Conservation (phyloP, 257 asterid species). For the Nicotiana otophora region DNA sequence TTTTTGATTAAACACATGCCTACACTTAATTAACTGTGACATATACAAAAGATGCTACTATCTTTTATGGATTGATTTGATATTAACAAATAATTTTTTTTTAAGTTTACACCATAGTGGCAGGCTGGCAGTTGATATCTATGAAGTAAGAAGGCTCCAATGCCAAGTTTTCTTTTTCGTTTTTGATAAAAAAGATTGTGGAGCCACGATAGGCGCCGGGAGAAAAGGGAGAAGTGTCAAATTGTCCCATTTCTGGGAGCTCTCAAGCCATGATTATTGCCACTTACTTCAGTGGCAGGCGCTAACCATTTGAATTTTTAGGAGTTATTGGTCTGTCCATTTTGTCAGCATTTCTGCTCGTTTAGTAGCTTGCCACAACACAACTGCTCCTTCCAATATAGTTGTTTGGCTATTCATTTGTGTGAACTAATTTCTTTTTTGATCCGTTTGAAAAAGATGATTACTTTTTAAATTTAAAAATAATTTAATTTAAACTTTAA, state of each 20-base stretch:
- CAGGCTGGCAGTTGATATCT: too few species aligned
- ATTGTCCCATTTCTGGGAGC: not conserved
- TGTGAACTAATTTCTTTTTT: not conserved
- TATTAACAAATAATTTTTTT: too few species aligned
- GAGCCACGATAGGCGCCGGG: not conserved
- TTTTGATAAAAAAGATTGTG: not conserved
- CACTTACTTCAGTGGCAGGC: not conserved
- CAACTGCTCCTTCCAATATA: not conserved
- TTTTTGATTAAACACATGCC: too few species aligned
- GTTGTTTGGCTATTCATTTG: not conserved
- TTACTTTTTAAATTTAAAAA: too few species aligned
- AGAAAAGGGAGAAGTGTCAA: not conserved
- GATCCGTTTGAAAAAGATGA: accelerated
- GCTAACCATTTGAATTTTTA: not conserved
- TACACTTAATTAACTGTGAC: too few species aligned
- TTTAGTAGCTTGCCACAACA: not conserved
- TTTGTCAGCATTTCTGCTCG: not conserved
- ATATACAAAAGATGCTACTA: too few species aligned
- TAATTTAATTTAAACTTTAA: too few species aligned
- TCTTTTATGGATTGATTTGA: too few species aligned
- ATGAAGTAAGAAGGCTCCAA: not conserved
- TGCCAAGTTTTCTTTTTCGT: not conserved
- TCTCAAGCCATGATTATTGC: not conserved
- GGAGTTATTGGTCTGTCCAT: not conserved
- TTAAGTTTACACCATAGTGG: not conserved